Evolutionary conservation across 208 protist genomes (phyloP), one percentile per base, ranked within the genome.

Genomic region (Trypanosoma cruzi): DNA sequence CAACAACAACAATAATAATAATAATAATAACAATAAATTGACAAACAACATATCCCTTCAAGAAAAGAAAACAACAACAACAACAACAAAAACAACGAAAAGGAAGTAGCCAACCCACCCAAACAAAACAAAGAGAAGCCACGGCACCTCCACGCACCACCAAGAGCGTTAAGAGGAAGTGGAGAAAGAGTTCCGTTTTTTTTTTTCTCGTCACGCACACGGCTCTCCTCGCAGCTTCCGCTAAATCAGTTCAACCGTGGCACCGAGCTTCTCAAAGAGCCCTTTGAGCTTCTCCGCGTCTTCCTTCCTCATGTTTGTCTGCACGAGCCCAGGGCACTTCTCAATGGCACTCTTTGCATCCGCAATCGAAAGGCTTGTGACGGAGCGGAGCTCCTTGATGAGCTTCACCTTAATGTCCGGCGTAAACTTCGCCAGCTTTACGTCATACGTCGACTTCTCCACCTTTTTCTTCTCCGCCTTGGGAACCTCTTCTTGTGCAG

Each of bases 381-480:
- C 89, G 42, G 77, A 84, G 59, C 92, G 89, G 20, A 96, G 88
- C 79, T 96, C 89, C 81, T 96, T 96, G 68, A 96, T 96, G 11
- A 96, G 83, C 77, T 96, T 94, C 37, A 95, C 88, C 83, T 96
- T 96, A 37, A 90, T 88, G 46, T 94, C 87, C 31, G 89, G 81
- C 29, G 87, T 66, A 62, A 82, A 96, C 74, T 86, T 89, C n/a
- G 77, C 85, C 32, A 96, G 74, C 76, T 96, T 96, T 28, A 96
- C 92, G 59, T 96, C 92, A 71, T 79, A 93, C 16, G 88, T 90
- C 16, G 80, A 73, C 79, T 96, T 96, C 76, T 96, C 92, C 28
- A 92, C 86, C 79, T 96, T 95, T 71, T 94, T 95, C 80, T 96
- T 94, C 73, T 93, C 87, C 40, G 75, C n/a, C 80, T 93, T 93